Percentiles rank a stretch among this genome's conserved stretches.
Evolutionary conservation across 768 basidiomycete genomes (phyloP).

Genomic region (Lactarius sp.): DNA sequence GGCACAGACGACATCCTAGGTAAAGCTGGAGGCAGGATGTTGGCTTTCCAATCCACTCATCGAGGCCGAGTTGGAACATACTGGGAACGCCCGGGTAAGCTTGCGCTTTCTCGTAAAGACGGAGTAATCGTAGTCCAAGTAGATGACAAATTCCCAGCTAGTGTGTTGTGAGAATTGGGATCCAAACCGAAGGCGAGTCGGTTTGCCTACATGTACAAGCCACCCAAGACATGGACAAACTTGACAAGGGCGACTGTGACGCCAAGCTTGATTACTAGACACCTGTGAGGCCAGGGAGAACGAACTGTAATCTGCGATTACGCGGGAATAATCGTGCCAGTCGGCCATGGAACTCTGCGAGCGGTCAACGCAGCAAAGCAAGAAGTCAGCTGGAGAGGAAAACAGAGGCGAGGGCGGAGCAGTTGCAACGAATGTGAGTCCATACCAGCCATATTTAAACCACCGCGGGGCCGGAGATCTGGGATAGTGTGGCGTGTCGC

Average conservation of each 20-base stretch:
- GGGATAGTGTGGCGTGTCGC: background rate
- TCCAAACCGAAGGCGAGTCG: no score
- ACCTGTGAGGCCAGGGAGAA: background rate
- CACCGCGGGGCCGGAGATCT: background rate
- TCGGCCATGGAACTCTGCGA: background rate
- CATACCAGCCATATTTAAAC: background rate
- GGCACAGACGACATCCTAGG: background rate
- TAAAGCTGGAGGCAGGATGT: background rate
- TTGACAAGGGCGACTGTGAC: conserved; percentile 4
- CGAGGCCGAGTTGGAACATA: background rate
- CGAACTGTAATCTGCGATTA: background rate
- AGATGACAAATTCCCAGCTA: conserved; percentile 18
- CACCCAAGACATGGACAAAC: conserved; percentile 9
- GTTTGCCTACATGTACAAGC: conserved; percentile 13
- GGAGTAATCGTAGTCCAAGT: conserved; percentile 8
- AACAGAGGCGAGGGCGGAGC: background rate
- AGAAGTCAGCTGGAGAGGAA: background rate
- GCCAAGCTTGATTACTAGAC: background rate
- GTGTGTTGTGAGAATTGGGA: no score
- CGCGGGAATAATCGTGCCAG: conserved; percentile 1
- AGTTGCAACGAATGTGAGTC: background rate
- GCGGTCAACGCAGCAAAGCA: background rate
- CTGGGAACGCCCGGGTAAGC: conserved; percentile 9
- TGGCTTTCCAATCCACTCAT: background rate
- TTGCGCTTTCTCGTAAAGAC: conserved; percentile 2